These are phyloP conservation scores for Tylopilus sp. DNA, from an alignment of 768 basidiomycete genomes.

Conservation along the genomic window DNA sequence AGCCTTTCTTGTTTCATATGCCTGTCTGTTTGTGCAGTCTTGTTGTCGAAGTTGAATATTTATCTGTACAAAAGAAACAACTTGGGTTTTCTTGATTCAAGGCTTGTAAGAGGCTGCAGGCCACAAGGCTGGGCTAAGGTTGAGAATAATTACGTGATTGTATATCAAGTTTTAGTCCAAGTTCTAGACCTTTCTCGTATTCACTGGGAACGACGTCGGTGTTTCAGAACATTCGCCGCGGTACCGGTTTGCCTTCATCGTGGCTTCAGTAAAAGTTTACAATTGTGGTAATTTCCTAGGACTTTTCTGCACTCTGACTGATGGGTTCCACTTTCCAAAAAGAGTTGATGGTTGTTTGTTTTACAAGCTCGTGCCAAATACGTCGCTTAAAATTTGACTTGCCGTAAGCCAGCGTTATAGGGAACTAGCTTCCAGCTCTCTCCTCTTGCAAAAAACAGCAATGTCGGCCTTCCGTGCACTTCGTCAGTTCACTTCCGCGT, in stretches of 20 bases:
- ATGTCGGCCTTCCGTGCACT: slow-evolving; percentile 67
- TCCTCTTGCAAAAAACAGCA: slow-evolving; percentile 4
- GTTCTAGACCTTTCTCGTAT: no score
- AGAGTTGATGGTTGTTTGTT: slow-evolving; percentile 26
- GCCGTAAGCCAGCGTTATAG: background rate
- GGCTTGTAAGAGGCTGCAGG: no score
- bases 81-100: no score
- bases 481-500: slow-evolving; percentile 49
- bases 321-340: slow-evolving; percentile 8
- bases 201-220: no score
- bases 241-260: background rate
- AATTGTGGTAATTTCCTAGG: no score
- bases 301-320: no score
- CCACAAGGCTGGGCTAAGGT: background rate
- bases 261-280: background rate
- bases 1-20: background rate
- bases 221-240: background rate
- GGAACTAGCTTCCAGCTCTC: background rate
- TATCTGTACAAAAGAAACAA: background rate
- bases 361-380: slow-evolving; percentile 33
- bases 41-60: slow-evolving; percentile 8
- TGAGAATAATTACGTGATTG: background rate
- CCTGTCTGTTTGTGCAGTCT: slow-evolving; percentile 1
- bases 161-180: background rate
- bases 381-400: slow-evolving; percentile 13